Evolutionary conservation across 257 asterid genomes (phyloP).

Genomic region (Fraxinus excelsior): DNA sequence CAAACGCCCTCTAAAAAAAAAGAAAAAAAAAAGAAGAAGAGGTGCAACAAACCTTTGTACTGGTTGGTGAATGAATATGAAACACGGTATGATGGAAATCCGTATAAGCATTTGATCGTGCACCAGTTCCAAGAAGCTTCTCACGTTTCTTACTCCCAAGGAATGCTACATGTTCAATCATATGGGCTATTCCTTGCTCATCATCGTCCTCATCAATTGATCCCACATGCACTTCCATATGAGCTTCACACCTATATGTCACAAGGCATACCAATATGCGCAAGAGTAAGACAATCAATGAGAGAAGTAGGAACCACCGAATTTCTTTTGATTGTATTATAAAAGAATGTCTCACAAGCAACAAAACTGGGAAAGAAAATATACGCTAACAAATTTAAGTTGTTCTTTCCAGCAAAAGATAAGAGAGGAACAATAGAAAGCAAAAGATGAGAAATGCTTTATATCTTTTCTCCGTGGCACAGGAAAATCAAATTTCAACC

Average conservation of each 20-base stretch:
- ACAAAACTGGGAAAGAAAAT: constrained; percentile 7
- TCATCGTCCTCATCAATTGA: constrained; percentile 99
- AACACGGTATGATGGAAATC: constrained; percentile 99
- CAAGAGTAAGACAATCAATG: neutral
- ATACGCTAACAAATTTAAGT: constrained; percentile 1
- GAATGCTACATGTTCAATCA: constrained; percentile 99
- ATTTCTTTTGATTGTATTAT: constrained; percentile 8
- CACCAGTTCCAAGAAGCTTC: constrained; percentile 98
- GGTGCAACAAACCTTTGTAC: constrained; percentile 63
- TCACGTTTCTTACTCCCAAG: constrained; percentile 99
- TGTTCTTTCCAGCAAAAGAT: neutral
- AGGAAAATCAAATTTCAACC: neutral
- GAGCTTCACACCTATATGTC: constrained; percentile 89
- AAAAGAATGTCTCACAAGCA: constrained; percentile 1
- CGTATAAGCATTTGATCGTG: constrained; percentile 97
- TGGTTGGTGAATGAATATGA: constrained; percentile 97
- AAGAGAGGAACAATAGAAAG: constrained; percentile 7
- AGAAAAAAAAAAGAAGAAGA: neutral
- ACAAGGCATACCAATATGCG: constrained; percentile 23
- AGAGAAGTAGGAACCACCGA: neutral
- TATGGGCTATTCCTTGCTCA: constrained; percentile 99
- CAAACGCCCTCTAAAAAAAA: too few relatives aligned
- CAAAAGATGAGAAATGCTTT: constrained; percentile 1
- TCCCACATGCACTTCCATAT: constrained; percentile 99
- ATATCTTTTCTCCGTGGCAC: neutral